phyloP scores from a whole-genome alignment of 805 yeast genomes.

The Candida maris region DNA sequence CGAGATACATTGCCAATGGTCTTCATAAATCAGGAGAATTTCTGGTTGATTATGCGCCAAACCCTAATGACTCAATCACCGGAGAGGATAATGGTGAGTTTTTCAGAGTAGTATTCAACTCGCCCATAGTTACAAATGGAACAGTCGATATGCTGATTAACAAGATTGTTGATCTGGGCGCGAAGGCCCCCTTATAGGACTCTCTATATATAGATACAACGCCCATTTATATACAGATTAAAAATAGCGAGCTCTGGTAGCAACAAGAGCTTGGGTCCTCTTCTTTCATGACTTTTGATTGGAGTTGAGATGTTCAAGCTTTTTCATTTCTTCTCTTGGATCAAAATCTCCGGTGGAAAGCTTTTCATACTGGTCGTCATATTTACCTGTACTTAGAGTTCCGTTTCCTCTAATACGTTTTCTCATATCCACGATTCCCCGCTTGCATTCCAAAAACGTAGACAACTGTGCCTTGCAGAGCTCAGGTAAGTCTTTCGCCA shows the following conservation, averaged over 20 bases:
- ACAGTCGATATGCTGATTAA: slow-evolving; percentile 43
- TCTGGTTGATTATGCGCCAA: slow-evolving; percentile 76
- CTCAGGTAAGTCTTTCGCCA: slow-evolving; percentile 76
- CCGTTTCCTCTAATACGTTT: slow-evolving; percentile 94
- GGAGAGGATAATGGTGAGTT: slow-evolving; percentile 63
- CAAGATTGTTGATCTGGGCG: slow-evolving; percentile 37
- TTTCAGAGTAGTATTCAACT: slow-evolving; percentile 78
- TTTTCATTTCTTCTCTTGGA: slow-evolving; percentile 74
- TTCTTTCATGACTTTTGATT: slow-evolving; percentile 31
- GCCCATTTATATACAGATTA: neutral
- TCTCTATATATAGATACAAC: neutral
- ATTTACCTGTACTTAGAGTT: slow-evolving; percentile 86
- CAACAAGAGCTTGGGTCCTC: no score
- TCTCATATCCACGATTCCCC: slow-evolving; percentile 87
- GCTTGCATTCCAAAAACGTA: slow-evolving; percentile 85
- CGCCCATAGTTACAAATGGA: slow-evolving; percentile 52
- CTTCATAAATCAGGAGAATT: slow-evolving; percentile 64
- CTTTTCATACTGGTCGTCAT: slow-evolving; percentile 81
- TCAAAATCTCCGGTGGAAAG: slow-evolving; percentile 78
- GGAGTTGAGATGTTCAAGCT: slow-evolving; percentile 60
- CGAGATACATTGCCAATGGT: slow-evolving; percentile 58
- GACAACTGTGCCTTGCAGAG: slow-evolving; percentile 80
- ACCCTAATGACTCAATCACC: slow-evolving; percentile 40
- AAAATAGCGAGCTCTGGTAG: neutral
- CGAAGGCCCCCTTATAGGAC: slow-evolving; percentile 4